phyloP scores from a whole-genome alignment of 306 rosid genomes.

The Prunus persica region DNA sequence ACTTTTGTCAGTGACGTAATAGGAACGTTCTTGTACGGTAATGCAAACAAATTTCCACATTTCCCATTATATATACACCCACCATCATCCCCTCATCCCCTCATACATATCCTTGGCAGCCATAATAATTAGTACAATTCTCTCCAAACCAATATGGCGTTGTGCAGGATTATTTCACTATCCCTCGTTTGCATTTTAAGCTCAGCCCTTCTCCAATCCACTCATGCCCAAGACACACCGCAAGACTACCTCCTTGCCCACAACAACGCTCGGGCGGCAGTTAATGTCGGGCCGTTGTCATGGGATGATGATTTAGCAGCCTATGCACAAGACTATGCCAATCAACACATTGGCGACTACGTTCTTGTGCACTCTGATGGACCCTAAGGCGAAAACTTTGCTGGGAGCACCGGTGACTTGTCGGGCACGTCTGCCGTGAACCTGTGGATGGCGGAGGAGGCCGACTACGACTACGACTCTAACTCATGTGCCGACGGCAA shows the following conservation, averaged over 20 bases:
- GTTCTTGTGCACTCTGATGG: slow-evolving; percentile 9
- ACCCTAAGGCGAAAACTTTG: slow-evolving; percentile 25
- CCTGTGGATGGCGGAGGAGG: slow-evolving; percentile 42
- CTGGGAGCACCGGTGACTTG: slow-evolving; percentile 15
- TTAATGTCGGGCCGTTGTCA: slow-evolving; percentile 26
- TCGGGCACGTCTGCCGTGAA: slow-evolving; percentile 24
- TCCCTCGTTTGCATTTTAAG: not conserved
- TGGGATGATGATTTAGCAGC: slow-evolving; percentile 28
- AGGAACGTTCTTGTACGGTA: too few relatives aligned
- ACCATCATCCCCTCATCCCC: too few relatives aligned
- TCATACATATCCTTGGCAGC: too few relatives aligned
- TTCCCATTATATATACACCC: too few relatives aligned
- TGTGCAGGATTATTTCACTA: not conserved
- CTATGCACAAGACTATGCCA: slow-evolving; percentile 24
- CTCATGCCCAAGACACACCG: slow-evolving; percentile 1
- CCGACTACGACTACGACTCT: slow-evolving; percentile 23
- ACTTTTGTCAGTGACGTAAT: too few relatives aligned
- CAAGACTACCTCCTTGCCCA: slow-evolving; percentile 29
- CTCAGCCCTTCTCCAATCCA: not conserved
- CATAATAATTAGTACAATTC: too few relatives aligned
- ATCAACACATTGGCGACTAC: slow-evolving; percentile 5
- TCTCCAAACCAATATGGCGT: not conserved
- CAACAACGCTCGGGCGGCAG: slow-evolving; percentile 32
- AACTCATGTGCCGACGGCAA: slow-evolving; percentile 28
- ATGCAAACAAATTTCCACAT: too few relatives aligned